Conservation (phyloP, 2,329 filamentous ascomycete genomes). For the Fusarium sp. region DNA sequence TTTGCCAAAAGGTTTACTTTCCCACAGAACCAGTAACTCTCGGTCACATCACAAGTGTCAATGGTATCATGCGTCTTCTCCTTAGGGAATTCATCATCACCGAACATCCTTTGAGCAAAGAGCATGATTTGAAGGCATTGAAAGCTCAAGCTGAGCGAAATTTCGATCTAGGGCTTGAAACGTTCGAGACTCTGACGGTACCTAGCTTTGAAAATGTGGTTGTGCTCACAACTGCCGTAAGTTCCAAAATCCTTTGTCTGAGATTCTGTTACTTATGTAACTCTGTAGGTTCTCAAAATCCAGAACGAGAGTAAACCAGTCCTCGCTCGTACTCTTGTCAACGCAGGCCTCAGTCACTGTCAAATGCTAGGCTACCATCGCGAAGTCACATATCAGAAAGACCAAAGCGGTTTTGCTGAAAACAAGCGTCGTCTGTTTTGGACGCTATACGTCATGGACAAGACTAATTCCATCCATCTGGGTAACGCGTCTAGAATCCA, state of each 20-base stretch:
- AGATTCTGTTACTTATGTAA: fast-evolving
- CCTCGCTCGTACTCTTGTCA: constrained; percentile 21
- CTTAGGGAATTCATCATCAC: constrained; percentile 24
- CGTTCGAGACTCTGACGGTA: constrained; percentile 29
- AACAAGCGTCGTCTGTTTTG: constrained; percentile 33
- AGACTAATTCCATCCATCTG: constrained; percentile 26
- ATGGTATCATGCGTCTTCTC: constrained; percentile 26
- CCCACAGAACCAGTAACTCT: constrained; percentile 33
- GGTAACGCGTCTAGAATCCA: constrained; percentile 34
- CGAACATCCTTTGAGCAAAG: constrained; percentile 13
- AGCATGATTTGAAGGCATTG: constrained; percentile 22
- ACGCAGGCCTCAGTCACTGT: constrained; percentile 28
- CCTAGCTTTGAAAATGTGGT: constrained; percentile 39
- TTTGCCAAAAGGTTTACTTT: constrained; percentile 38
- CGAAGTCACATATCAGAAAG: constrained; percentile 29
- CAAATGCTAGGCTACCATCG: constrained; percentile 39
- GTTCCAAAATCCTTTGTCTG: fast-evolving
- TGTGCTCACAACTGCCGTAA: constrained; percentile 23
- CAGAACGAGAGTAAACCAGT: constrained; percentile 28
- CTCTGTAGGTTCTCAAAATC: constrained; percentile 23
- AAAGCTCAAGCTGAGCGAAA: constrained; percentile 23
- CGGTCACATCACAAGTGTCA: constrained; percentile 24
- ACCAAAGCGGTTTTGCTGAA: constrained; percentile 9
- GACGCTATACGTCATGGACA: constrained; percentile 37
- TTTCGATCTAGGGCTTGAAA: constrained; percentile 31